Conservation (phyloP, 2,329 filamentous ascomycete genomes). For the Arachnopeziza araneosa region DNA sequence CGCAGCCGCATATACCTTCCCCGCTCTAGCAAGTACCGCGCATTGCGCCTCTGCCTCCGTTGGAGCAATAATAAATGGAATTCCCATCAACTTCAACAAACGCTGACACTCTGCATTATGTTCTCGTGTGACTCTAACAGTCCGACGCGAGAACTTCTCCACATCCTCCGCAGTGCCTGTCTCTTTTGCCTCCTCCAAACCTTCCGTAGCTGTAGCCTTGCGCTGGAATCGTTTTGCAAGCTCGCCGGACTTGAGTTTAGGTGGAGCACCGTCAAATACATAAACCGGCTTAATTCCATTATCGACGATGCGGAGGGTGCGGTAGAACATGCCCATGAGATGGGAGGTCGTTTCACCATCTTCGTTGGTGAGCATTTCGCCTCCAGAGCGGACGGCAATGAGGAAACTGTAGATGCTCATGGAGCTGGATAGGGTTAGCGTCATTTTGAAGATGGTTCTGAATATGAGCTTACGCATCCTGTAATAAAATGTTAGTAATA, state of each 20-base stretch:
- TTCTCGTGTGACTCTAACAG: slow-evolving; percentile 90
- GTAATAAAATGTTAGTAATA: slow-evolving; percentile 14
- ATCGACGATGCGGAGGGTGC: slow-evolving; percentile 94
- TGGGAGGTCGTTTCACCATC: slow-evolving; percentile 95
- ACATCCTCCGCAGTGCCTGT: slow-evolving; percentile 96
- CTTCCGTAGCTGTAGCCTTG: slow-evolving; percentile 86
- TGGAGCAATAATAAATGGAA: slow-evolving; percentile 90
- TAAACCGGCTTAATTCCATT: slow-evolving; percentile 98
- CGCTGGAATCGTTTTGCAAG: slow-evolving; percentile 93
- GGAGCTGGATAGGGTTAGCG: slow-evolving; percentile 51
- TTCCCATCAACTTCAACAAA: slow-evolving; percentile 88
- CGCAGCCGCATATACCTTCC: slow-evolving; percentile 94
- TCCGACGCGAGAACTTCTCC: slow-evolving; percentile 92
- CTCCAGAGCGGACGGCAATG: slow-evolving; percentile 93
- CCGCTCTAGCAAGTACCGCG: slow-evolving; percentile 78
- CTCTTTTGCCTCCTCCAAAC: slow-evolving; percentile 92
- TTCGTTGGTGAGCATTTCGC: slow-evolving; percentile 93
- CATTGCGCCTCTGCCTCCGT: slow-evolving; percentile 98
- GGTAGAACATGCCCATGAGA: slow-evolving; percentile 99
- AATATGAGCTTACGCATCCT: slow-evolving; percentile 48
- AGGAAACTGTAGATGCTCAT: slow-evolving; percentile 99
- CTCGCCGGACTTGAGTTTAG: slow-evolving; percentile 96
- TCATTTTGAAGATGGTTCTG: slow-evolving; percentile 10
- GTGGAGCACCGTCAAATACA: slow-evolving; percentile 94
- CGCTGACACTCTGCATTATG: slow-evolving; percentile 94